Evolutionary conservation across 768 basidiomycete species (phyloP), one percentile per base, ranked within the genome.

Genomic region (Boletus sp.): DNA sequence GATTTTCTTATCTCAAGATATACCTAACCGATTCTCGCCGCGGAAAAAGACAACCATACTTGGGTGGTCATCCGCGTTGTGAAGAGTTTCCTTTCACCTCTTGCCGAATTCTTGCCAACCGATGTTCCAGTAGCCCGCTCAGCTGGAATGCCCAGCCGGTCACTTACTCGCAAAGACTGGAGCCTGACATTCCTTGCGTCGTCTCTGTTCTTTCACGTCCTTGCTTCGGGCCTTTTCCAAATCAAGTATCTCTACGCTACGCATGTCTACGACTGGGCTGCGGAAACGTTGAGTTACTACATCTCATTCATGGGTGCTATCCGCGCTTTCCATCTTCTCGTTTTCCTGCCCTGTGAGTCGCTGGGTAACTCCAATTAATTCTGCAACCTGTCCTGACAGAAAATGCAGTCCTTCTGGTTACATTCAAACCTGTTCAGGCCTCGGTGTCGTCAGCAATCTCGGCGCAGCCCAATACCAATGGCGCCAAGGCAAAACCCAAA

Each of bases 211-310:
- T 67, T 78, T 11, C 83, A 87, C 69, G 70, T 85, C 35, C 76
- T 91, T 33, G 82, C 90, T 3, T 80, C 79, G 81, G 90, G 88
- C 17, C 71, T 92, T 1, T 87, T 84, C 69, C 85, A 83, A 51
- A 76, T 87, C 56, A 92, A 92, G 70, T 91, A 90, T 61, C 73
- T 92, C 36, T 93, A 91, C 58, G 89, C 86, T 0, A 83, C 84
- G 61, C 86, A 90, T 64, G 74, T 86, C 10, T 91, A 86, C 63
- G 68, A 74, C 11, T 91, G 90, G 90, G 79, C 77, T 14, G 79
- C 87, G 11, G 81, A 81, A 37, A 76, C 88, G 80, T 66, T 91
- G 59, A 86, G 89, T 46, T 85, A 87, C 66, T 91, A 90, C 63
- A 87, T 91, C 73, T 86, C 88, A 0, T 78, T 83, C 20, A 75